Base-by-base conservation (phyloP, 2,329 filamentous ascomycete species). In the Diaporthe sp. region DNA sequence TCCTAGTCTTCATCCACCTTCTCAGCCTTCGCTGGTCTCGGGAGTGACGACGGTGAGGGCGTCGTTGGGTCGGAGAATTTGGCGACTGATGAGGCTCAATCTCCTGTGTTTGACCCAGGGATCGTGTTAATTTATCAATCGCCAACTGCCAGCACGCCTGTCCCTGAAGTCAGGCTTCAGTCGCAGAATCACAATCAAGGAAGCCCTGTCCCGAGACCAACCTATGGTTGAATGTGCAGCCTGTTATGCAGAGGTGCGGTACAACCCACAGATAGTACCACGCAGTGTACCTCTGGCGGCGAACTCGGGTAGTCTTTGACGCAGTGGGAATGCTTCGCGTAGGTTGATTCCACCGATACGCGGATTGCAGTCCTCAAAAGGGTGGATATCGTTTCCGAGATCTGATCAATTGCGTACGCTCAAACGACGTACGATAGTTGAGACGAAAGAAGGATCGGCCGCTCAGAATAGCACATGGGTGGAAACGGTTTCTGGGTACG, bases 101-200 rank as follows among this genome's bases (percentile, higher is more conserved):
- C 58, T 53, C 71, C 71, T 70, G 65, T 70, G 65, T 70, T 70
- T 70, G 65, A 70, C 47, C 49, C 37, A 55, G 65, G 65, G 65
- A 31, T 55, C 47, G 49, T 53, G 47, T 42, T 70, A 70, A 70
- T 70, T 70, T 70, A 8, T 42, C 58, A 73, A 58, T 25, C 42
- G 22, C 31, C 60, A 53, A 67, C 51, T 53, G 72, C 60, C 53
- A 67, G 34, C 15, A 39, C 55, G 44, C 53, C 60, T 44, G 51
- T 47, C 47, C 34, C 42, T 65, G 58, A 58, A 44, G 22, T n/a
- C 37, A 39, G 53, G 34, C 31, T n/a, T 42, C 60, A 57, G 22
- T 42, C n/a, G 12, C 39, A 55, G 10, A 13, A 55, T 70, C 49
- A 53, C 65, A 31, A 12, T 39, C 65, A 42, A 28, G 65, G 65